Evolutionary conservation across 257 asterid species (phyloP), one percentile per base, ranked within the genome.

Genomic region (Verbascum thapsus): DNA sequence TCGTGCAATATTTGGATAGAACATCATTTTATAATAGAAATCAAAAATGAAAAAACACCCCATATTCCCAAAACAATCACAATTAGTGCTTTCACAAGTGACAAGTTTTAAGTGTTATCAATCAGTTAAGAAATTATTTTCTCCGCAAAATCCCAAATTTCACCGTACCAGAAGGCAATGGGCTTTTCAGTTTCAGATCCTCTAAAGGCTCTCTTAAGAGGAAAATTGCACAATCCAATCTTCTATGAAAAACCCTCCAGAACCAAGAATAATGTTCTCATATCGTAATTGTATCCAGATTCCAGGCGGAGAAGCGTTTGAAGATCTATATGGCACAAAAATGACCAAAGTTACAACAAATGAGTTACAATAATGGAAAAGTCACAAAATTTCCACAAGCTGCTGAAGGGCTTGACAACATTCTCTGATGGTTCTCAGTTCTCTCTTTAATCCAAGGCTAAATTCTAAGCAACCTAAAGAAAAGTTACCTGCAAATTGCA

Each of bases 401-500:
- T 7, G 66, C 56, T 6, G 35, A 34, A 39, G 63, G 4, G 61
- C n/a, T 16, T 7, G 13, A 19, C 49, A 16, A 44, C 37, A 53
- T 22, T 63, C 38, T 61, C 20, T 3, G 22, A 34, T 12, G 50
- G 37, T 19, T 64, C 51, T 65, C 54, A 44, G 58, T 15, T 17
- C 32, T 45, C 0, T n/a, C 10, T 61, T 18, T 42, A 63, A 32
- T 53, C 56, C 3, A 9, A 67, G 58, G 67, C 67, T 51, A 51
- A 19, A 45, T 49, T 23, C 16, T 34, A 53, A 35, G 53, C 49
- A 54, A 66, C 51, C 67, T 34, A 45, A 70, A 47, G 60, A 54
- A 38, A 38, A 23, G 2, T 26, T 50, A 54, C 80, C 74, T 75
- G 74, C 63, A 71, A 62, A 49, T 9, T n/a, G 32, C 56, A 66